Evolutionary conservation across 2,329 filamentous ascomycete species (phyloP).

Genomic region (Cryphonectria parasitica): DNA sequence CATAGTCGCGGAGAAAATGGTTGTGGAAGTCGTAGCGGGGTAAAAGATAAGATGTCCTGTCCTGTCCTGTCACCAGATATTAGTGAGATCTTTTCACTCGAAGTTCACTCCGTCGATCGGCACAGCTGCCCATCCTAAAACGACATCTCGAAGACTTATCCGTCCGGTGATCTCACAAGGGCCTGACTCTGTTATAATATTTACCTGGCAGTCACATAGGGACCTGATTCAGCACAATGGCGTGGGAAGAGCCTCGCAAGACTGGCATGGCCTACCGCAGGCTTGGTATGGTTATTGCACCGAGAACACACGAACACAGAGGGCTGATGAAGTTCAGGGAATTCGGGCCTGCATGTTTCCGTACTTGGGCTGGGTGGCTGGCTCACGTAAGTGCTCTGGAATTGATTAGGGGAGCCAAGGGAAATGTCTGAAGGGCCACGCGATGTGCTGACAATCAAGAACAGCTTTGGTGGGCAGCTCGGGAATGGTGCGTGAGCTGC

Average conservation of each 20-base stretch:
- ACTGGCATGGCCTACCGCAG: slow-evolving; percentile 50
- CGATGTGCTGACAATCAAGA: slow-evolving; percentile 21
- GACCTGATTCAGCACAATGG: slow-evolving; percentile 38
- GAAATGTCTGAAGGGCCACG: background rate
- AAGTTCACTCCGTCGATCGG: background rate
- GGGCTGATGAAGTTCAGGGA: slow-evolving; percentile 20
- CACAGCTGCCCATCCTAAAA: background rate
- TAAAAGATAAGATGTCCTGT: background rate
- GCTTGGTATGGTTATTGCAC: slow-evolving; percentile 24
- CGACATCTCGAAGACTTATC: background rate
- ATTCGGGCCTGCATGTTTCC: slow-evolving; percentile 73
- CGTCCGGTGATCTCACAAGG: background rate
- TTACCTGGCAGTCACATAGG: background rate
- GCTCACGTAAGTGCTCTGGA: slow-evolving; percentile 64
- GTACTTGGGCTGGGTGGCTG: slow-evolving; percentile 72
- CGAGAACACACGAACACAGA: background rate
- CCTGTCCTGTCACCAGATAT: background rate
- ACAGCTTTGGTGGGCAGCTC: slow-evolving; percentile 38
- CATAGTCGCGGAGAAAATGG: background rate
- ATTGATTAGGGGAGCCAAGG: background rate
- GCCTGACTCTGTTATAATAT: background rate
- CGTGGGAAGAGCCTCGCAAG: slow-evolving; percentile 48
- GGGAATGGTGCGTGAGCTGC: slow-evolving; percentile 34
- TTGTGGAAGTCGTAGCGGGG: background rate
- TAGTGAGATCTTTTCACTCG: background rate